Evolutionary conservation across 78 protist species (phyloP), one percentile per base, ranked within the genome.

Genomic region (Dictyostelium firmibasis): DNA sequence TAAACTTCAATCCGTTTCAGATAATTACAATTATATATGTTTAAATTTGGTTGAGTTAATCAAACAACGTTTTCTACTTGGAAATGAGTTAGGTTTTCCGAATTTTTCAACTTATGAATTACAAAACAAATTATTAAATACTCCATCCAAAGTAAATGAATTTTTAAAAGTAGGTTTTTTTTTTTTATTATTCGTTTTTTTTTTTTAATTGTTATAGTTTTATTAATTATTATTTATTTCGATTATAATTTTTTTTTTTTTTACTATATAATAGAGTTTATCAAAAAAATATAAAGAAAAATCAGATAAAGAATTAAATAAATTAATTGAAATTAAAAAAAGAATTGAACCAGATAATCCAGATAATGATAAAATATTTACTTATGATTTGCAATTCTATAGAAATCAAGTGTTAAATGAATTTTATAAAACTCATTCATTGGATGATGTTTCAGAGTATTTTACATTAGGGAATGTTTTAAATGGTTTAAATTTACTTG

Each of bases 401-500:
- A 43, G 43, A 11, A 78, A 76, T 29, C 33, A 53, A 25, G 31
- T 87, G 82, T 36, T 60, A 7, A 41, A 35, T 25, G 14, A 44
- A 18, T 38, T 44, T 79, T 25, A 44, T 38, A n/a, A 79, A 35
- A 47, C 41, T 18, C 67, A 44, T 27, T 27, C 84, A 81, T 43
- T 64, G 67, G 31, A 38, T 57, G 29, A 78, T 69, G 38, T 70
- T 11, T 70, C 77, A 13, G 16, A 29, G 13, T 89, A 89, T 47
- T 89, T 89, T 18, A 9, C 69, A 11, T 69, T 81, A n/a, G 94
- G 69, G 16, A 89, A 89, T 69, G 94, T 89, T 2, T 43, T 89
- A n/a, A 29, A 70, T 41, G 94, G 94, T 25, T 64, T 89, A 18
- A 81, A 81, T 69, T 23, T 35, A 13, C 29, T 89, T 9, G 81